Conservation (phyloP, 2,329 filamentous ascomycete genomes). For the Aspergillus tamarii region DNA sequence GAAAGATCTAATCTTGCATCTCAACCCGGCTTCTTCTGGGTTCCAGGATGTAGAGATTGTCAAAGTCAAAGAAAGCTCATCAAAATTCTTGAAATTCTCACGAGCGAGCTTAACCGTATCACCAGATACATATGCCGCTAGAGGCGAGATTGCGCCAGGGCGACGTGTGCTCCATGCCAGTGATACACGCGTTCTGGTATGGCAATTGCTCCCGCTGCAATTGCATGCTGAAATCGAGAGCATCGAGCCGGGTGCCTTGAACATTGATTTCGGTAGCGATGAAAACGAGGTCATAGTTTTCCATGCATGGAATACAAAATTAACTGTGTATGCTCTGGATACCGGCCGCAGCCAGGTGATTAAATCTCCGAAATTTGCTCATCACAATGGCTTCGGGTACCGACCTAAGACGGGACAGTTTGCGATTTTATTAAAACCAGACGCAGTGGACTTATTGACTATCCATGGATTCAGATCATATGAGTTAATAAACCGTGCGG, state of each 20-base stretch:
- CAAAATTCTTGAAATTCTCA: conserved; percentile 38
- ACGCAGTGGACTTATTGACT: conserved; percentile 41
- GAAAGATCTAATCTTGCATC: conserved; percentile 39
- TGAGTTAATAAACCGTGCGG: conserved; percentile 35
- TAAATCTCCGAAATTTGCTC: conserved; percentile 44
- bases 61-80: conserved; percentile 35
- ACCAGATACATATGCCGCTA: background rate
- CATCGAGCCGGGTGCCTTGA: conserved; percentile 39
- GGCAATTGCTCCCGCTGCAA: conserved; percentile 41
- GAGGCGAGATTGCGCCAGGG: conserved; percentile 21
- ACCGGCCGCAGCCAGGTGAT: conserved; percentile 42
- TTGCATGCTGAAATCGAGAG: conserved; percentile 45
- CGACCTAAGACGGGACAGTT: conserved; percentile 44
- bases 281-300: conserved; percentile 44
- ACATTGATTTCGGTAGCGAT: conserved; percentile 42
- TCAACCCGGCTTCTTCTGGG: conserved; percentile 31
- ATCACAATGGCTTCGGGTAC: conserved; percentile 41
- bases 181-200: conserved; percentile 39
- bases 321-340: conserved; percentile 40
- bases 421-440: conserved; percentile 45
- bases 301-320: conserved; percentile 44
- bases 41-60: conserved; percentile 36
- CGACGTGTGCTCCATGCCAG: conserved; percentile 40
- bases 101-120: conserved; percentile 10
- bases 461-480: conserved; percentile 42